A percentile compares a stretch with the other conserved stretches of the same genome.
phyloP scores from a whole-genome alignment of 78 protist genomes.

The Polysphondylium violaceum region DNA sequence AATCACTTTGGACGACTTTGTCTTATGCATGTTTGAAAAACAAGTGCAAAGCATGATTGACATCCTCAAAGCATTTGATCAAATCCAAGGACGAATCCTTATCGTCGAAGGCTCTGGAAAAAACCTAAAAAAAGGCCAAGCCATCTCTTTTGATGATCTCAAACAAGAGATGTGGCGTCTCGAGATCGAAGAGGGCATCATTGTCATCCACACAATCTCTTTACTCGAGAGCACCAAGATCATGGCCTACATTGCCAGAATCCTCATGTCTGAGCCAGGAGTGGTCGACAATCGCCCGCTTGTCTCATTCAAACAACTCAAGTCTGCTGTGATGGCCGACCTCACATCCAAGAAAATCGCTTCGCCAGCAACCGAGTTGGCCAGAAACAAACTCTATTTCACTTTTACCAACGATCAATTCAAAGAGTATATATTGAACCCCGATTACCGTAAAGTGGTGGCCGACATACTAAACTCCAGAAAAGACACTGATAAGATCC shows the following conservation, averaged over 20 bases:
- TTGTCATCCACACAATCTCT: not conserved
- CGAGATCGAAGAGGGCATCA: not conserved
- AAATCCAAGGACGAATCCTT: not conserved
- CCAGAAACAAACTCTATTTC: slow-evolving; percentile 5
- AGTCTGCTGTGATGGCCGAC: not conserved
- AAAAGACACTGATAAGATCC: too few species aligned
- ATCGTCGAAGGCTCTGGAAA: not conserved
- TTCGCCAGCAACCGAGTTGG: not conserved
- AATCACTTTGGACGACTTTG: slow-evolving; percentile 15
- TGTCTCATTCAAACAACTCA: not conserved
- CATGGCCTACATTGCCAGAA: not conserved
- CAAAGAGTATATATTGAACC: slow-evolving; percentile 4
- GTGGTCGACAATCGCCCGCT: too few species aligned
- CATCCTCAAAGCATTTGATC: not conserved
- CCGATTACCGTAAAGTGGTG: not conserved
- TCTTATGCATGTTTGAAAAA: too few species aligned
- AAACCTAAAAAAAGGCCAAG: not conserved
- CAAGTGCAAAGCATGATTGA: slow-evolving; percentile 12
- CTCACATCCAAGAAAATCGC: not conserved
- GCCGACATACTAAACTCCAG: not conserved
- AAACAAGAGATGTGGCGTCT: not conserved
- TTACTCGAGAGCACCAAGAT: not conserved
- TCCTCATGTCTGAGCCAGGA: not conserved
- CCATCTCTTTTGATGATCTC: not conserved
- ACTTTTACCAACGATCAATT: slow-evolving; percentile 5